phyloP scores from a whole-genome alignment of 345 rosid genomes.

The Litchi chinensis region DNA sequence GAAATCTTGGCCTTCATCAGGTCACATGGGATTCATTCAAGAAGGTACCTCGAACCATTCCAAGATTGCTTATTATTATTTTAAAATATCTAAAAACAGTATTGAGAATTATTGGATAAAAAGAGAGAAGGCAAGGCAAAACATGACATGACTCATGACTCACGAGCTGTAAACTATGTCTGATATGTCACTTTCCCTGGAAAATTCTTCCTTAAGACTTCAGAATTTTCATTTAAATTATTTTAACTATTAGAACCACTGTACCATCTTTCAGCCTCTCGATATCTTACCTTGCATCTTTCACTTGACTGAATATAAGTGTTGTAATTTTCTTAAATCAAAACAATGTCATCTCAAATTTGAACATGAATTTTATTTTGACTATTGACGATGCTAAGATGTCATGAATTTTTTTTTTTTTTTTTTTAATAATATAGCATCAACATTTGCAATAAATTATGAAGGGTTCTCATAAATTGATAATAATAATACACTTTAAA shows the following conservation, averaged over 20 bases:
- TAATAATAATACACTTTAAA: too few species aligned
- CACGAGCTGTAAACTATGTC: background rate
- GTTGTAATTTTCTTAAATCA: too few species aligned
- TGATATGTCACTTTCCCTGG: background rate
- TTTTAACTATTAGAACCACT: background rate
- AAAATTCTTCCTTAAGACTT: background rate
- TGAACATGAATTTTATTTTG: too few species aligned
- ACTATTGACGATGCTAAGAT: too few species aligned
- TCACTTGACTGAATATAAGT: background rate
- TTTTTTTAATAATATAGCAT: too few species aligned
- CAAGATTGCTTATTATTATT: background rate
- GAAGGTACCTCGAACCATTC: background rate
- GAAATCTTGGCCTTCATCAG: background rate
- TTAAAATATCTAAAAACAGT: background rate
- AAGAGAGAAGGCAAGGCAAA: too few species aligned
- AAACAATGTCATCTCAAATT: too few species aligned
- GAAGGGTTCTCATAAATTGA: too few species aligned
- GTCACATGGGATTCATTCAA: conserved; percentile 3
- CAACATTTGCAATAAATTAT: too few species aligned
- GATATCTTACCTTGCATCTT: background rate
- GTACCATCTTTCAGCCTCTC: background rate
- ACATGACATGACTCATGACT: background rate
- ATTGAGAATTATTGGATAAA: background rate
- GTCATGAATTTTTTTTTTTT: too few species aligned
- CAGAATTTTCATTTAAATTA: too few species aligned